Evolutionary conservation across 2,329 filamentous ascomycete genomes (phyloP), one percentile per base, ranked within the genome.

Genomic region (Stagonosporopsis rhizophila): DNA sequence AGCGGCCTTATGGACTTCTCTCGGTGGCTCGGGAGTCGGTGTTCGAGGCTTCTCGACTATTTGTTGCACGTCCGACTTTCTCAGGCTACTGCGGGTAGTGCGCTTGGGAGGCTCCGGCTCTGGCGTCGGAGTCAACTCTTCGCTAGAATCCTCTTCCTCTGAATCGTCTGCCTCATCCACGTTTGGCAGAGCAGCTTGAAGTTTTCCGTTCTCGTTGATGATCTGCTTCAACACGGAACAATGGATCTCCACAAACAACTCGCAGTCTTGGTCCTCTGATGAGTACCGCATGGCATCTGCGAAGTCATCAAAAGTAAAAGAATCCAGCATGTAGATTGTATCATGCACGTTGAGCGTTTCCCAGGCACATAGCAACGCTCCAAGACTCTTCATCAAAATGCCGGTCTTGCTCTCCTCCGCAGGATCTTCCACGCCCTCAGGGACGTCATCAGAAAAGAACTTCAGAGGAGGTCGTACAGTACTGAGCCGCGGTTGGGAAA

Each of bases 281-380:
- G 89, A 85, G 55, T 93, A 89, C 44, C 88, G 84, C 82, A 99
- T 87, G 0, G 93, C 89, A 72, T 98, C 90, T 4, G 96, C 83
- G 68, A 93, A 98, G 74, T 99, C 95, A 73, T 99, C 95, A 69
- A 98, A 96, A 0, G 94, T 98, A 72, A 99, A 99, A 0, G 94
- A 98, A 75, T 99, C 95, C 23, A 99, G 83, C 69, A 91, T 87
- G 71, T 96, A 96, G 17, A 97, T 89, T 69, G 96, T 92, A 71
- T 92, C 96, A 72, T 97, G 97, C n/a, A 99, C 94, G 69, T 97
- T 99, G 30, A 99, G 82, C 0, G 93, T 97, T 67, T 97, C 92
- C 95, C 95, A 99, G 0, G 91, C 91, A 77, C 97, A 94, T 22
- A 99, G 79, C 15, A 98, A 80, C 2, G 87, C 84, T 0, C 93